A percentile compares a stretch with the other conserved stretches of the same genome.
phyloP scores from a whole-genome alignment of 176 grass and related monocot species.

The Puccinellia tenuiflora region DNA sequence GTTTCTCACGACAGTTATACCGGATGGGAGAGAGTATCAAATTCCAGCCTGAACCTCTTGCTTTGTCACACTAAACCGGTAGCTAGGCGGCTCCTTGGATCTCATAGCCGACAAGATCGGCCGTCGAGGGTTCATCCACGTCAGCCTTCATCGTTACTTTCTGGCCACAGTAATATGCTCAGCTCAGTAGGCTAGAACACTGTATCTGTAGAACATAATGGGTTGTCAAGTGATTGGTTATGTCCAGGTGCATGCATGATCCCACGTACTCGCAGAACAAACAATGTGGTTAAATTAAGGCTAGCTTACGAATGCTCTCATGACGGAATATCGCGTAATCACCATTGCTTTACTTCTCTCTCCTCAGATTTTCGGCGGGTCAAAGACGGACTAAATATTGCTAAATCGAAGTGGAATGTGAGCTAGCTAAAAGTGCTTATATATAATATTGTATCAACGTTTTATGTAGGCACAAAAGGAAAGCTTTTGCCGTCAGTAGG shows the following conservation, averaged over 20 bases:
- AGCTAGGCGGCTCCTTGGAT: neutral
- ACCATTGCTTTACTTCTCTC: constrained; percentile 32
- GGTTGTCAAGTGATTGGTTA: neutral
- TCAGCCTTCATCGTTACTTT: neutral
- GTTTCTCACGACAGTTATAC: too few relatives aligned
- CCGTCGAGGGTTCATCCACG: neutral
- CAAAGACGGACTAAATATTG: constrained; percentile 3
- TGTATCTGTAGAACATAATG: neutral
- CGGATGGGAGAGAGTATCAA: too few relatives aligned
- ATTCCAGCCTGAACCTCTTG: neutral
- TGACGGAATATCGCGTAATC: constrained; percentile 5
- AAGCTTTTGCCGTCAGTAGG: neutral
- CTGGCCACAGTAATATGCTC: neutral
- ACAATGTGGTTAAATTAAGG: neutral
- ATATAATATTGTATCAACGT: neutral
- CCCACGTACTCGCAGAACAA: neutral
- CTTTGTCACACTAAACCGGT: neutral
- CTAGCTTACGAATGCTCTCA: neutral
- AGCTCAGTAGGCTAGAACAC: neutral
- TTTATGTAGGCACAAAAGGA: neutral
- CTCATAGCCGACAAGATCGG: neutral
- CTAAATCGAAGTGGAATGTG: neutral
- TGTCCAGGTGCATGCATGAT: neutral
- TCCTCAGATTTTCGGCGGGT: neutral
- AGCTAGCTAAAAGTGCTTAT: neutral